Evolutionary conservation across 2,329 filamentous ascomycete species (phyloP).

Genomic region (Botrytis hyacinthi): DNA sequence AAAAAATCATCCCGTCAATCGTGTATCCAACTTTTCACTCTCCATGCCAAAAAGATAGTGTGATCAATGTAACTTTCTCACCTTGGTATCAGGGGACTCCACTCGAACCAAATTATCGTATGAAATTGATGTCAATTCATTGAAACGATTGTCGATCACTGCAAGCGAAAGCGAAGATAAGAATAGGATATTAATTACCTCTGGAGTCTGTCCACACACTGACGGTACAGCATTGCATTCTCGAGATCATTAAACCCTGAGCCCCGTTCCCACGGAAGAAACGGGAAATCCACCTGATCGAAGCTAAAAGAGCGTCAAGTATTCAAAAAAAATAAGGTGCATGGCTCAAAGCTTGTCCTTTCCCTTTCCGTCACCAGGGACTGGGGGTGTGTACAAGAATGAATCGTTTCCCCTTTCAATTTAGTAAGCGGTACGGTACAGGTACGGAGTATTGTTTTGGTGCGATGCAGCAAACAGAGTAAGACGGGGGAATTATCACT

Average conservation of each 20-base stretch:
- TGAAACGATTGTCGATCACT: not conserved
- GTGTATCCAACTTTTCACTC: too few species aligned
- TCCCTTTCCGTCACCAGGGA: not conserved
- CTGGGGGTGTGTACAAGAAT: not conserved
- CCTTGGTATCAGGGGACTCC: not conserved
- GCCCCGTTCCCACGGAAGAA: not conserved
- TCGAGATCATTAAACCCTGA: not conserved
- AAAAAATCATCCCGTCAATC: not conserved
- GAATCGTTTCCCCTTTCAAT: not conserved
- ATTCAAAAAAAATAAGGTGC: not conserved
- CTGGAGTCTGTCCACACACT: too few species aligned
- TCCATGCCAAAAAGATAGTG: too few species aligned
- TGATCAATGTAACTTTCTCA: not conserved
- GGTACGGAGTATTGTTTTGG: not conserved
- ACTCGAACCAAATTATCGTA: not conserved
- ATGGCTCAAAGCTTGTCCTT: not conserved
- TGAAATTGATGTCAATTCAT: not conserved
- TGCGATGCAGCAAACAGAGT: not conserved
- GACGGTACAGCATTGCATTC: too few species aligned
- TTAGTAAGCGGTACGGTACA: not conserved
- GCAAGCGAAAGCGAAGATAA: constrained; percentile 2
- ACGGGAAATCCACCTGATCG: not conserved
- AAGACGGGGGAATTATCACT: not conserved
- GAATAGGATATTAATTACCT: not conserved
- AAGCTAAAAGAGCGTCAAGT: not conserved